Evolutionary conservation across 495 filamentous ascomycete species (phyloP), one percentile per base, ranked within the genome.

Genomic region (Pyrenula aspistea): DNA sequence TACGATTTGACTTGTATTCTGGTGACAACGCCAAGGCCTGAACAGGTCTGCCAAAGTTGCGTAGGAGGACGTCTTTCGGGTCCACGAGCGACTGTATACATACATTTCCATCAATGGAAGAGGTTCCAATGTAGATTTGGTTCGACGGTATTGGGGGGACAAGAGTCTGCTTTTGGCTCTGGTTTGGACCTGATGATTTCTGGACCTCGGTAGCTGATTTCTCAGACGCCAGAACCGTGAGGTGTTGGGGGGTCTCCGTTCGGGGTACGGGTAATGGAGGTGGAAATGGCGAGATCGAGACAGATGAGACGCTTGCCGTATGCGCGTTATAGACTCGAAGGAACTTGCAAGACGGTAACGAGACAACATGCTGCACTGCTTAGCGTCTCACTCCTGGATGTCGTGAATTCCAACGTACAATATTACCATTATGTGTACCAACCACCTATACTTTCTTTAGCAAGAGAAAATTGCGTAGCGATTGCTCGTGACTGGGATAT

Each of bases 361-460:
- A 85, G 22, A 96, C 68, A 36, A 95, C 85, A 77, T 97, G 87
- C 91, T 95, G 60, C 31, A 59, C 22, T 10, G 23, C 22, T 53
- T 10, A 53, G 60, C 22, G 62, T 56, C 61, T 70, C 49, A 55
- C 55, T 56, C 55, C 47, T 56, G 4, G 31, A 58, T 19, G 53
- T 54, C 24, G 55, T 31, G 48, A 10, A 47, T 53, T 49, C 22
- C n/a, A 57, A 75, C 87, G 80, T 77, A 95, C 91, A 62, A 97
- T 89, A 63, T 93, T 95, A 61, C 93, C 93, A 71, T 95, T 96
- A 69, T 98, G 93, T 2, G 94, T 96, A 60, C 93, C 93, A 59
- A 94, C 74, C 56, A 97, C 86, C 89, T 94, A 70, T 24, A 61
- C 47, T 62, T 12, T 2, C n/a, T n/a, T n/a, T n/a, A n/a, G n/a